phyloP scores from a whole-genome alignment of 495 filamentous ascomycete species.

The Immersiella caudata region DNA sequence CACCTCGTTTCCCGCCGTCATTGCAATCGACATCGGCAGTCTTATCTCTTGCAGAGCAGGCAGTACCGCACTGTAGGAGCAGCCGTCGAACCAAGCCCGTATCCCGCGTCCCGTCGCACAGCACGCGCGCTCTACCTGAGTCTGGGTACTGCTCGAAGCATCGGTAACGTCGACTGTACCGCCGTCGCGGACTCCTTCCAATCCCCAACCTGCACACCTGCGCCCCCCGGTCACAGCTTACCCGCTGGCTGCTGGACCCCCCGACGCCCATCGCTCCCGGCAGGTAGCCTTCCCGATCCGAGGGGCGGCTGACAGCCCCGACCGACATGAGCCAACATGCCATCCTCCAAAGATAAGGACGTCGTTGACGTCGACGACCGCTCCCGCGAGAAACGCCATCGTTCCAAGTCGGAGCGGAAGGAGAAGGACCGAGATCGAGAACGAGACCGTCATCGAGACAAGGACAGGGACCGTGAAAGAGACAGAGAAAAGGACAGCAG shows the following conservation, averaged over 20 bases:
- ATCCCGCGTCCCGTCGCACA: conserved; percentile 1
- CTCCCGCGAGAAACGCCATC: conserved; percentile 45
- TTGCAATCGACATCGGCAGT: not conserved
- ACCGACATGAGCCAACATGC: conserved; percentile 49
- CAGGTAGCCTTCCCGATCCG: conserved; percentile 28
- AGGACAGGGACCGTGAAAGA: conserved; percentile 26
- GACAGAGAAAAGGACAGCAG: conserved; percentile 23
- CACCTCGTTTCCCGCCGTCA: not conserved
- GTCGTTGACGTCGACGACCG: conserved; percentile 43
- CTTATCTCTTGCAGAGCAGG: not conserved
- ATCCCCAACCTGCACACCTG: conserved; percentile 1
- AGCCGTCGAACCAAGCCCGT: not conserved
- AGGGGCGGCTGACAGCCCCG: conserved; percentile 36
- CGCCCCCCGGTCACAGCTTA: conserved; percentile 10
- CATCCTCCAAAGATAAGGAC: conserved; percentile 49
- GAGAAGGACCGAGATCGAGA: conserved; percentile 35
- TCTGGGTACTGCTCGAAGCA: not conserved
- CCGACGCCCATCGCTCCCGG: conserved; percentile 4
- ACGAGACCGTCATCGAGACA: conserved; percentile 22
- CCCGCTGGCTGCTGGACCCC: conserved; percentile 7
- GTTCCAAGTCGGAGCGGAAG: conserved; percentile 39
- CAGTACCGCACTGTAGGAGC: not conserved
- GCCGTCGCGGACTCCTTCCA: not conserved
- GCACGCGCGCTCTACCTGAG: not conserved
- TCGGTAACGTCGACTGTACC: conserved; percentile 2